Evolutionary conservation across 345 rosid species (phyloP).

Genomic region (Garcia nutans): DNA sequence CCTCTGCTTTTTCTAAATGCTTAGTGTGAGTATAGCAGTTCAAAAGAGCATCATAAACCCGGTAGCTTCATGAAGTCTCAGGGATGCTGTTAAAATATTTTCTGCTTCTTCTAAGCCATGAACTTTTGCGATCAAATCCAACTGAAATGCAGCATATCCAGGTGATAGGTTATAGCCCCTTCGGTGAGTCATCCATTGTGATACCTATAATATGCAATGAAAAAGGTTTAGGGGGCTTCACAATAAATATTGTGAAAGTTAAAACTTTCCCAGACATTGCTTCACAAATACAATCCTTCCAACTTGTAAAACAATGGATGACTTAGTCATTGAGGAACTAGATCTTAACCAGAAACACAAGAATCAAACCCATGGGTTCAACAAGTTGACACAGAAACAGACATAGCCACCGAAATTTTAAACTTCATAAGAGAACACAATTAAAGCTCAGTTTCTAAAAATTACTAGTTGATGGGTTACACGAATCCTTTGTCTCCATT

Average conservation of each 20-base stretch:
- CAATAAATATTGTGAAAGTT: too few relatives aligned
- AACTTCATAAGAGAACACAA: background rate
- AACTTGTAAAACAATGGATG: background rate
- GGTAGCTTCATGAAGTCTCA: conserved; percentile 19
- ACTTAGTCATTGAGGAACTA: background rate
- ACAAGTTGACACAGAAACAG: background rate
- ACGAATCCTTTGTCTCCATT: background rate
- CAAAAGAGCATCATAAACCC: conserved; percentile 50
- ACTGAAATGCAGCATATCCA: conserved; percentile 46
- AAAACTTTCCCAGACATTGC: background rate
- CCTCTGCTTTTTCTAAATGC: conserved; percentile 47
- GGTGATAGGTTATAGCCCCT: conserved; percentile 30
- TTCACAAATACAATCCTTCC: background rate
- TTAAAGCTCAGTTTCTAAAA: background rate
- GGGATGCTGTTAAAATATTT: conserved; percentile 38
- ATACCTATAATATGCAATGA: conserved; percentile 29
- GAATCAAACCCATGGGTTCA: background rate
- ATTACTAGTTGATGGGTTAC: background rate
- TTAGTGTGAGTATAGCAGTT: conserved; percentile 45
- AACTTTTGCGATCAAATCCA: conserved; percentile 56
- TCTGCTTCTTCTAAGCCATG: conserved; percentile 43
- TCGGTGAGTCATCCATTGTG: conserved; percentile 43
- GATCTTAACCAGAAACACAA: background rate
- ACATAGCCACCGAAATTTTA: background rate
- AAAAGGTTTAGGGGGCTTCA: background rate